Conservation (phyloP, 768 basidiomycete species). For the Mrakia blollopis region DNA sequence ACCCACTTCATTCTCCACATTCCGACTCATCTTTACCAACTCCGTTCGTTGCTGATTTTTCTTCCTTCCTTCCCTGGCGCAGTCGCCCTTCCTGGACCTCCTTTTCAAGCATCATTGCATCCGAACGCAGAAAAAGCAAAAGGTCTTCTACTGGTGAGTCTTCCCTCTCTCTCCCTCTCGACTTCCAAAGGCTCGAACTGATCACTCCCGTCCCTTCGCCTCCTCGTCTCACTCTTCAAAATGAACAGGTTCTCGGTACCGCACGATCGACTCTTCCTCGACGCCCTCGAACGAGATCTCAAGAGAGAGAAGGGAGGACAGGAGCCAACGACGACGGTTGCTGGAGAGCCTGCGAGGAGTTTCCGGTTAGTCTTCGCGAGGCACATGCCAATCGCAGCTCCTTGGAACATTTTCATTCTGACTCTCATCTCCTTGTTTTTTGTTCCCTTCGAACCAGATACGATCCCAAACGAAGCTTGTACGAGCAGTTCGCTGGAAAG, state of each 20-base stretch:
- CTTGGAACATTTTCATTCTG: background rate
- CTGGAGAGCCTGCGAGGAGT: conserved; percentile 77
- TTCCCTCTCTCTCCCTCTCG: background rate
- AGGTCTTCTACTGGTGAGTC: conserved; percentile 93
- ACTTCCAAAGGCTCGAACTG: background rate
- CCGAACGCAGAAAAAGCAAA: conserved; percentile 96
- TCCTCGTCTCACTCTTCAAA: background rate
- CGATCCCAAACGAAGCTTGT: conserved; percentile 76
- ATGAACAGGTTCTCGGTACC: conserved; percentile 83
- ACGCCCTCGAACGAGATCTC: conserved; percentile 90
- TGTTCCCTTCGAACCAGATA: conserved; percentile 47
- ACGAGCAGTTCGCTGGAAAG: conserved; percentile 69
- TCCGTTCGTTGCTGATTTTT: background rate
- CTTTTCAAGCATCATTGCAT: conserved; percentile 96
- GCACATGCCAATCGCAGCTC: too few species aligned
- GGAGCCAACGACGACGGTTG: conserved; percentile 71
- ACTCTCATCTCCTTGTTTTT: background rate
- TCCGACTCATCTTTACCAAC: background rate
- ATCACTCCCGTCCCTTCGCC: conserved; percentile 18
- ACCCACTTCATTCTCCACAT: background rate
- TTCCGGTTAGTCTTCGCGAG: conserved; percentile 53
- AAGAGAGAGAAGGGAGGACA: conserved; percentile 89
- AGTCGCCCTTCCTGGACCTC: conserved; percentile 89
- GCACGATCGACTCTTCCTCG: conserved; percentile 92
- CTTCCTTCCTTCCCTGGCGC: background rate